Percentiles rank a stretch among this genome's conserved stretches.
phyloP scores from a whole-genome alignment of 305 asterid species.

The Solanum hybrid region DNA sequence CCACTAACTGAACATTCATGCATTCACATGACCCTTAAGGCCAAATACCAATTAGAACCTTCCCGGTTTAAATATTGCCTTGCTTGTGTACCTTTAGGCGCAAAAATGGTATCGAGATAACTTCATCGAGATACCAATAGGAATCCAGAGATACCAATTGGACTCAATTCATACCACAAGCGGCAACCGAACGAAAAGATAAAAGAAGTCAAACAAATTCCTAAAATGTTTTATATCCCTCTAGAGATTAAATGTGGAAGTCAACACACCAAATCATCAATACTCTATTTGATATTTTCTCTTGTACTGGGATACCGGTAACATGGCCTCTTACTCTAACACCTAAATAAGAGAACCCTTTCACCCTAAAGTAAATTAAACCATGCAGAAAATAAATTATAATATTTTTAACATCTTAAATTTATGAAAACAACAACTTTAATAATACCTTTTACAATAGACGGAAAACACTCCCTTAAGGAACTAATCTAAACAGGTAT shows the following conservation, averaged over 20 bases:
- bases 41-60: neutral
- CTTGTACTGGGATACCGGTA: neutral
- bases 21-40: neutral
- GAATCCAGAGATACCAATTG: no score
- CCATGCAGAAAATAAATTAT: no score
- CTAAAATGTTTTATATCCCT: neutral
- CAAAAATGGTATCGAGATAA: no score
- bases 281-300: neutral
- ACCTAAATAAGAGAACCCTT: no score
- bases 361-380: no score
- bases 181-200: neutral
- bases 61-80: neutral
- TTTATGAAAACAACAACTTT: neutral
- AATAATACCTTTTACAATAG: neutral
- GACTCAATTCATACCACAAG: neutral
- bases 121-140: no score
- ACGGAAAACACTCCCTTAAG: neutral
- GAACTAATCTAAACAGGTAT: no score
- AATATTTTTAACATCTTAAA: no score
- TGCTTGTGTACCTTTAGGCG: neutral
- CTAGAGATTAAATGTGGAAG: neutral
- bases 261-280: neutral
- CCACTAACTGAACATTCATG: neutral
- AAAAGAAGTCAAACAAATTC: neutral
- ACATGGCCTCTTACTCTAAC: no score